Conservation (phyloP, 169 alveolate species). For the Cryptosporidium bovis region DNA sequence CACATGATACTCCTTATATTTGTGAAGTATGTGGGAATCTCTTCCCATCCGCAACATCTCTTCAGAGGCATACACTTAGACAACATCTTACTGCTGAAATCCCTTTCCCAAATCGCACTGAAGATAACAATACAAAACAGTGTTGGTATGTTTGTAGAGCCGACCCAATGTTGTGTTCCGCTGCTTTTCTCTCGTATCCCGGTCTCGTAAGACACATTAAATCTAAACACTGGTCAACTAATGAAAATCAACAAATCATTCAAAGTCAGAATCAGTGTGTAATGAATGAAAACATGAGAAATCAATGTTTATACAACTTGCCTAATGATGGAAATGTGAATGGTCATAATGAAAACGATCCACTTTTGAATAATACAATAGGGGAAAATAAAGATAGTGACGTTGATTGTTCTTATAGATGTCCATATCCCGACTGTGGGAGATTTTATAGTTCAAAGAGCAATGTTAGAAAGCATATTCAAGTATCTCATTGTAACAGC, state of each 20-base stretch:
- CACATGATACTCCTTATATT: slow-evolving; percentile 73
- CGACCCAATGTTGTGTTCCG: slow-evolving; percentile 73
- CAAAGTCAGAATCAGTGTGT: slow-evolving; percentile 56
- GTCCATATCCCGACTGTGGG: slow-evolving; percentile 75
- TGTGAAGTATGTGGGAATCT: slow-evolving; percentile 74
- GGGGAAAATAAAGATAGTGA: slow-evolving; percentile 70
- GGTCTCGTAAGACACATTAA: slow-evolving; percentile 70
- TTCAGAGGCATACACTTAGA: slow-evolving; percentile 72
- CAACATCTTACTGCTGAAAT: slow-evolving; percentile 75
- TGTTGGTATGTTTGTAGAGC: slow-evolving; percentile 76
- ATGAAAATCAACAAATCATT: slow-evolving; percentile 41
- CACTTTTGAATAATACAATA: slow-evolving; percentile 52
- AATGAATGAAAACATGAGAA: slow-evolving; percentile 44
- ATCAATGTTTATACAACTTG: slow-evolving; percentile 45
- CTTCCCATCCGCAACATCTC: slow-evolving; percentile 72
- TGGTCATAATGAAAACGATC: slow-evolving; percentile 64
- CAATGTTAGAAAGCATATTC: slow-evolving; percentile 72
- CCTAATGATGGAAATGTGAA: slow-evolving; percentile 49
- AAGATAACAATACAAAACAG: slow-evolving; percentile 58
- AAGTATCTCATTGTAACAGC: slow-evolving; percentile 70
- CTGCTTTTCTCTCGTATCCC: slow-evolving; percentile 73
- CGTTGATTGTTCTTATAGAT: slow-evolving; percentile 73
- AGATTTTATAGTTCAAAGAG: slow-evolving; percentile 73
- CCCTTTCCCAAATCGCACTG: slow-evolving; percentile 75
- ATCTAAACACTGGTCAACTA: slow-evolving; percentile 74